Conservation (phyloP, 2,329 filamentous ascomycete genomes). For the Sporothrix brunneoviolacea region DNA sequence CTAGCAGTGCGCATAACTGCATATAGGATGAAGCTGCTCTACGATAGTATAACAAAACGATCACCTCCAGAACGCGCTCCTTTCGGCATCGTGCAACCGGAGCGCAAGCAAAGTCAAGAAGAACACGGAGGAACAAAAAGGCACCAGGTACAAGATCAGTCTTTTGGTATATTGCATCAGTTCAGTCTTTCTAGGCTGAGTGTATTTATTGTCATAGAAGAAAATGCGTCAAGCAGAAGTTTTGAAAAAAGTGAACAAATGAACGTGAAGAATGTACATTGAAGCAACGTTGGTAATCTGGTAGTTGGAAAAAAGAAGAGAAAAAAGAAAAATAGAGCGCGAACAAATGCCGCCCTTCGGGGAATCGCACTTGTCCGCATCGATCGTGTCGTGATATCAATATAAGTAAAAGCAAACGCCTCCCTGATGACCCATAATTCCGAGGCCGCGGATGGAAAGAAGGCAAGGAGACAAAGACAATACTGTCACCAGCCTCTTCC, state of each 20-base stretch:
- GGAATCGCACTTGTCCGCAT: too few species aligned
- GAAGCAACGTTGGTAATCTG: neutral
- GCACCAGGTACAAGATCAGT: too few species aligned
- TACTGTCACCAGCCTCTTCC: too few species aligned
- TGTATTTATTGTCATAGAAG: neutral
- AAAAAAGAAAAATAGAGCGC: constrained; percentile 2
- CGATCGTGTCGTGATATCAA: constrained; percentile 11
- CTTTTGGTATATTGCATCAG: too few species aligned
- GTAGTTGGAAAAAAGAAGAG: neutral
- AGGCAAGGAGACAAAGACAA: too few species aligned
- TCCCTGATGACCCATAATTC: neutral
- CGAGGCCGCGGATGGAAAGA: neutral
- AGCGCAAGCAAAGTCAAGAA: too few species aligned
- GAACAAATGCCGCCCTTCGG: neutral
- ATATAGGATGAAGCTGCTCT: neutral
- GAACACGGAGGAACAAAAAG: too few species aligned
- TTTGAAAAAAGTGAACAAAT: constrained; percentile 1
- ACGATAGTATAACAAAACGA: too few species aligned
- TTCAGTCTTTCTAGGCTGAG: too few species aligned
- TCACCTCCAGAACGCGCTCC: too few species aligned
- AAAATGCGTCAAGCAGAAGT: neutral
- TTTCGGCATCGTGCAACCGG: too few species aligned
- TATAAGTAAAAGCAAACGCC: neutral
- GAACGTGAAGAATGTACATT: constrained; percentile 4
- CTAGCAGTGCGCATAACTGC: neutral